Evolutionary conservation across 345 rosid species (phyloP).

Genomic region (Bretschneidera sinensis): DNA sequence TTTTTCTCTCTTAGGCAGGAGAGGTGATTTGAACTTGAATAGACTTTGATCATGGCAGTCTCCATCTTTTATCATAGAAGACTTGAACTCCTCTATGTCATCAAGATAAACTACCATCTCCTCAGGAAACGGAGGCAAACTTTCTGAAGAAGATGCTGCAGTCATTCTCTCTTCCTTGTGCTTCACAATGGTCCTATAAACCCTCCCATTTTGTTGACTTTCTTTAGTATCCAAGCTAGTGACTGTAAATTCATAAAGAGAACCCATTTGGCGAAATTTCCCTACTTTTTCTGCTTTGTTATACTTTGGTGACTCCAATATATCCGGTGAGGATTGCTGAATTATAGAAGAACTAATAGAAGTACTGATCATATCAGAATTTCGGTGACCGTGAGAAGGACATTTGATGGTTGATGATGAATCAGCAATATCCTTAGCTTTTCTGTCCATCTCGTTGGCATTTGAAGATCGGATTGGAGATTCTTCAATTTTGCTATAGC

Average conservation of each 20-base stretch:
- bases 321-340: conserved; percentile 30
- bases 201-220: conserved; percentile 6
- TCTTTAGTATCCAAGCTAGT: conserved; percentile 8
- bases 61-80: conserved; percentile 21
- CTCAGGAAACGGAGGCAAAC: conserved; percentile 28
- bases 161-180: conserved; percentile 9
- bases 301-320: conserved; percentile 6
- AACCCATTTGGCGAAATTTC: conserved; percentile 2
- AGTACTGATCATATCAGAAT: conserved; percentile 18
- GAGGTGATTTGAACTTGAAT: conserved; percentile 49
- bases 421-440: conserved; percentile 17
- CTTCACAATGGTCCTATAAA: neutral
- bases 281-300: conserved; percentile 6
- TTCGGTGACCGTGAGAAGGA: conserved; percentile 5
- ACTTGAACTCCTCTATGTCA: conserved; percentile 47
- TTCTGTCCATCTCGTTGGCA: conserved; percentile 13
- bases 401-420: conserved; percentile 2
- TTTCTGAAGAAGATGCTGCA: conserved; percentile 36
- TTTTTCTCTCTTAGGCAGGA: neutral
- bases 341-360: conserved; percentile 22
- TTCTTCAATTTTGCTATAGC: neutral
- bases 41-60: conserved; percentile 44
- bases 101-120: conserved; percentile 43
- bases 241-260: neutral
- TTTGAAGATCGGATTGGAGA: conserved; percentile 11